Percentiles rank a stretch among this genome's conserved stretches.
These are phyloP conservation scores for Dimargaris cristalligena DNA, from an alignment of 192 early-diverging fungal genomes.

Conservation along the genomic window DNA sequence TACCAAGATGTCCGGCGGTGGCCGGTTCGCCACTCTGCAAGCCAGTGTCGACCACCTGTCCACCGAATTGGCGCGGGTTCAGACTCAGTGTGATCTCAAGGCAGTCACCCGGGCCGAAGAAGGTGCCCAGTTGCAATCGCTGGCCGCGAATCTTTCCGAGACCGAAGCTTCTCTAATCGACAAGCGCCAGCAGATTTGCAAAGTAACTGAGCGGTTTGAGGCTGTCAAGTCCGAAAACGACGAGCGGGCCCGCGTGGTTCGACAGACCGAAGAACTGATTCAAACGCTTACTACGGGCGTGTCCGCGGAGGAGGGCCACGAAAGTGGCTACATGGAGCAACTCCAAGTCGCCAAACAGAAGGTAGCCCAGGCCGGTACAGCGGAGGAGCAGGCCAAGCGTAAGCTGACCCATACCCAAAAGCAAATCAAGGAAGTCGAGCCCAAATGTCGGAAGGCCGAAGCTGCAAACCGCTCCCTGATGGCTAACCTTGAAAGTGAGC, in stretches of 20 bases:
- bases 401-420: constrained; percentile 57
- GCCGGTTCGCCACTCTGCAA: constrained; percentile 56
- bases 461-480: constrained; percentile 48
- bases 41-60: constrained; percentile 48
- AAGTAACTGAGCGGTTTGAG: constrained; percentile 18
- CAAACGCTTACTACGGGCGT: constrained; percentile 89
- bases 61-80: constrained; percentile 65
- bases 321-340: constrained; percentile 94
- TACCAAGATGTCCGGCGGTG: constrained; percentile 36
- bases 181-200: constrained; percentile 13
- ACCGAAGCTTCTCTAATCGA: constrained; percentile 16
- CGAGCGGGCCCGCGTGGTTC: constrained; percentile 20
- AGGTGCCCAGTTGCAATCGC: constrained; percentile 22
- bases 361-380: constrained; percentile 40
- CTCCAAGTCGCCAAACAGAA: constrained; percentile 60
- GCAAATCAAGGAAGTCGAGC: constrained; percentile 50
- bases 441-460: constrained; percentile 47
- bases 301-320: constrained; percentile 74
- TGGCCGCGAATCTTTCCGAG: constrained; percentile 20
- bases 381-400: constrained; percentile 63
- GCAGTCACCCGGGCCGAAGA: constrained; percentile 63
- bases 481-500: neutral
- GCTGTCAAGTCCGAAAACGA: constrained; percentile 26
- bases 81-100: constrained; percentile 74
- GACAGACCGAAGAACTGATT: constrained; percentile 58